Percentiles rank a stretch among this genome's conserved stretches.
phyloP scores from a whole-genome alignment of 1,139 yeast species.

The Pichia sp. region DNA sequence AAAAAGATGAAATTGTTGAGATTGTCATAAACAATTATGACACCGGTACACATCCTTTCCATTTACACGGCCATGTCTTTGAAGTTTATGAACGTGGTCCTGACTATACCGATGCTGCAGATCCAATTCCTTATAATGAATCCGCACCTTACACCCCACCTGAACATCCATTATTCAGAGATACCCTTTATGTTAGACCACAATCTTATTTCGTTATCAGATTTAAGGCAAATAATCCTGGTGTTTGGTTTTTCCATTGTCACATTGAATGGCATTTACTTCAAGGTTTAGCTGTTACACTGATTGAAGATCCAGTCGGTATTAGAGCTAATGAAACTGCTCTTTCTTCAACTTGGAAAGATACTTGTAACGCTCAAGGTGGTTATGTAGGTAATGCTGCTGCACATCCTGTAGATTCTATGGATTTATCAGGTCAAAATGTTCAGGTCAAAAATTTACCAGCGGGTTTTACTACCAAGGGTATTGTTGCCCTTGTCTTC shows the following conservation, averaged over 20 bases:
- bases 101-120: conserved; percentile 35
- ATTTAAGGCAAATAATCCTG: conserved; percentile 52
- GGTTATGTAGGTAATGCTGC: conserved; percentile 77
- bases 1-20: conserved; percentile 63
- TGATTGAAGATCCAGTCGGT: conserved; percentile 46
- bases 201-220: conserved; percentile 49
- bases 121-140: conserved; percentile 41
- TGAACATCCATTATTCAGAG: conserved; percentile 41
- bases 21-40: conserved; percentile 66
- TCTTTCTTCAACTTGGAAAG: conserved; percentile 49
- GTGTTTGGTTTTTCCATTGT: conserved; percentile 61
- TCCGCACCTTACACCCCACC: conserved; percentile 49
- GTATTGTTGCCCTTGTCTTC: conserved; percentile 79
- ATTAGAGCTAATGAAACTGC: conserved; percentile 40
- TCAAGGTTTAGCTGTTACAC: conserved; percentile 47
- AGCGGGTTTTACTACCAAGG: conserved; percentile 80
- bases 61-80: conserved; percentile 79
- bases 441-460: conserved; percentile 62
- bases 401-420: conserved; percentile 52
- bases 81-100: conserved; percentile 53
- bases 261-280: conserved; percentile 60
- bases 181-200: conserved; percentile 42
- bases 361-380: conserved; percentile 48
- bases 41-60: conserved; percentile 91
- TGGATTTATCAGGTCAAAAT: conserved; percentile 66